Percentiles rank a stretch among this genome's conserved stretches.
Conservation (phyloP, 139 green algal genomes). For the Gonium pectorale region DNA sequence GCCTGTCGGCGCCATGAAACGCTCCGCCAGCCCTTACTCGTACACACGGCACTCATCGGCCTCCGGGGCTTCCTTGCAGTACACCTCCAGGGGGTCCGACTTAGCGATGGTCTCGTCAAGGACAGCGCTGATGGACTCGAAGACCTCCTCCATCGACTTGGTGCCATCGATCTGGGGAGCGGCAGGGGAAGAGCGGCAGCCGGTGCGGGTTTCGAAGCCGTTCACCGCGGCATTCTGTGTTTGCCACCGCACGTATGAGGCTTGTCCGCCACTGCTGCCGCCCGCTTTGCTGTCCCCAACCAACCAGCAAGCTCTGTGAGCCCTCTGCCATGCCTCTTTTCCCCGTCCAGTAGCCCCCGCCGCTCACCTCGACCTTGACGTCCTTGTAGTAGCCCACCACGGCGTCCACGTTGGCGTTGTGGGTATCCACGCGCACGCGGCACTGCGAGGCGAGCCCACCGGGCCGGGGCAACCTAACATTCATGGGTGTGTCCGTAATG, state of each 20-base stretch:
- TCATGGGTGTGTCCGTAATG: too few relatives aligned
- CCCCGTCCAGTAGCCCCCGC: too few relatives aligned
- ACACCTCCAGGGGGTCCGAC: slow-evolving; percentile 49
- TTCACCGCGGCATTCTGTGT: too few relatives aligned
- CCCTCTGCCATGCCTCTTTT: too few relatives aligned
- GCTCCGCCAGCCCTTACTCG: slow-evolving; percentile 20
- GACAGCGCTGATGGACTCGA: slow-evolving; percentile 65
- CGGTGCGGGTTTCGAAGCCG: too few relatives aligned
- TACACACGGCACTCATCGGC: slow-evolving; percentile 59
- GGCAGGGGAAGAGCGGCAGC: too few relatives aligned
- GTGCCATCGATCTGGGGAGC: slow-evolving; percentile 79
- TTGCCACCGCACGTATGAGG: too few relatives aligned
- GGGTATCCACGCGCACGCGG: slow-evolving; percentile 72
- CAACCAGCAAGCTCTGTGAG: too few relatives aligned
- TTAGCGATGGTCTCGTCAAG: slow-evolving; percentile 54
- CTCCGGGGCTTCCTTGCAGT: slow-evolving; percentile 32
- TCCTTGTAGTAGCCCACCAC: slow-evolving; percentile 88
- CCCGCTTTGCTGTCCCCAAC: too few relatives aligned
- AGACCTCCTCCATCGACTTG: slow-evolving; percentile 82
- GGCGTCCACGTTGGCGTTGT: slow-evolving; percentile 86
- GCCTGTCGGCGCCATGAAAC: too few relatives aligned
- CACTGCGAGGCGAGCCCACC: slow-evolving; percentile 23
- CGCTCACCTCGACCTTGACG: slow-evolving; percentile 73
- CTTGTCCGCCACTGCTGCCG: too few relatives aligned
- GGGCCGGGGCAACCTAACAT: too few relatives aligned